phyloP scores from a whole-genome alignment of 2,329 filamentous ascomycete species.

The Neoarthrinium moseri region DNA sequence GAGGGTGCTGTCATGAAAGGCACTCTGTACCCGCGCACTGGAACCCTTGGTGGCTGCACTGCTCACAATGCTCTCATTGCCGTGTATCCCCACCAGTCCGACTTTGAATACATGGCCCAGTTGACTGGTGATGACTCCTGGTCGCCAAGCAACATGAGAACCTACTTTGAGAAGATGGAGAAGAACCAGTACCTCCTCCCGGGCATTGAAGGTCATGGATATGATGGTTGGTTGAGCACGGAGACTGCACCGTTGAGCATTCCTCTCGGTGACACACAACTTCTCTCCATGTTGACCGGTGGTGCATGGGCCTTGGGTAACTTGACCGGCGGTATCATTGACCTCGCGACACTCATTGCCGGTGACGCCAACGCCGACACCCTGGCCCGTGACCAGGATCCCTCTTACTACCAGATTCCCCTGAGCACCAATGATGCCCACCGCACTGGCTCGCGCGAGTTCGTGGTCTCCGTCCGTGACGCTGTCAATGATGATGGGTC shows the following conservation, averaged over 20 bases:
- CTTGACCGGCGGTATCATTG: conserved; percentile 26
- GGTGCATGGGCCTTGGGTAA: conserved; percentile 51
- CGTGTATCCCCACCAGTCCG: conserved; percentile 49
- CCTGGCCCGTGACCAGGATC: conserved; percentile 39
- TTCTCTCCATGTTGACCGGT: conserved; percentile 50
- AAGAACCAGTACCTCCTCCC: conserved; percentile 52
- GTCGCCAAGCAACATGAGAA: conserved; percentile 55
- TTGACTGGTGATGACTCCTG: conserved; percentile 57
- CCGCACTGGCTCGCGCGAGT: conserved; percentile 55
- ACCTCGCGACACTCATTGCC: conserved; percentile 40
- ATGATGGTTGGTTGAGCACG: conserved; percentile 55
- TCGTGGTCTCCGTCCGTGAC: conserved; percentile 49
- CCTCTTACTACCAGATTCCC: conserved; percentile 58
- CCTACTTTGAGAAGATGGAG: conserved; percentile 54
- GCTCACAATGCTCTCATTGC: conserved; percentile 55
- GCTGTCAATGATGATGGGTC: conserved; percentile 47
- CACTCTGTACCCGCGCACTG: conserved; percentile 54
- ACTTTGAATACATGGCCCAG: conserved; percentile 51
- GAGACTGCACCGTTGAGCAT: conserved; percentile 49
- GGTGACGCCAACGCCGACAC: conserved; percentile 51
- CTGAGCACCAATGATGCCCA: conserved; percentile 48
- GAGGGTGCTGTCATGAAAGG: conserved; percentile 47
- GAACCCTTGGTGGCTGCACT: conserved; percentile 56
- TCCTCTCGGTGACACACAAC: conserved; percentile 49
- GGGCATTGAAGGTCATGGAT: conserved; percentile 59